Conservation (phyloP, 2,329 filamentous ascomycete genomes). For the Metarhizium humberi region DNA sequence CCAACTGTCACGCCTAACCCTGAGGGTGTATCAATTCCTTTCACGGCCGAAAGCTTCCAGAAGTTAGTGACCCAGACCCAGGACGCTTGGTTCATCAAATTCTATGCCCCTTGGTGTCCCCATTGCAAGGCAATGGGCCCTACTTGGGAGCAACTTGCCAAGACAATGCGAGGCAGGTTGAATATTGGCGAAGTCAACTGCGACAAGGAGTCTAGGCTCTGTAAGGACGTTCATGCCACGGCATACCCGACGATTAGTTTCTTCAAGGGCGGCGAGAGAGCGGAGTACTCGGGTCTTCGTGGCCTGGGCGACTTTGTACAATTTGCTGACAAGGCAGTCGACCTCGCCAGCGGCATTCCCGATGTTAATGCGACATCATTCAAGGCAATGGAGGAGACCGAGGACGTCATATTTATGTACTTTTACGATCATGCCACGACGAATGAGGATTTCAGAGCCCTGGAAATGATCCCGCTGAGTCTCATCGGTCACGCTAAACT, state of each 20-base stretch:
- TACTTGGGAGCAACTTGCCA: constrained; percentile 80
- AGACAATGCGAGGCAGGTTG: constrained; percentile 80
- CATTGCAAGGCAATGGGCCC: constrained; percentile 92
- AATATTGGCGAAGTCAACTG: constrained; percentile 97
- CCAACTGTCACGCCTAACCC: constrained; percentile 55
- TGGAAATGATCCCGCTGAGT: constrained; percentile 78
- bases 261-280: constrained; percentile 83
- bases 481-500: constrained; percentile 87
- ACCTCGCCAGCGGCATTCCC: constrained; percentile 64
- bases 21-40: constrained; percentile 61
- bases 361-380: constrained; percentile 73
- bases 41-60: constrained; percentile 82
- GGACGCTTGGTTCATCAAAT: constrained; percentile 97
- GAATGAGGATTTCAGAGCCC: constrained; percentile 78
- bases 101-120: constrained; percentile 94
- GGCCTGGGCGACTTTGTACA: constrained; percentile 83
- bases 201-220: constrained; percentile 75
- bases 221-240: constrained; percentile 74
- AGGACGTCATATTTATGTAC: constrained; percentile 94
- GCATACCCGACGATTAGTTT: constrained; percentile 87
- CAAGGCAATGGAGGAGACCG: constrained; percentile 76
- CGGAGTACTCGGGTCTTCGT: constrained; percentile 87
- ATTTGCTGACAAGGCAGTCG: constrained; percentile 79
- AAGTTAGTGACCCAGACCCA: constrained; percentile 74
- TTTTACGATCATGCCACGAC: constrained; percentile 96